Base-by-base conservation (phyloP, 176 grass and related monocot genomes). In the Raddia distichophylla region DNA sequence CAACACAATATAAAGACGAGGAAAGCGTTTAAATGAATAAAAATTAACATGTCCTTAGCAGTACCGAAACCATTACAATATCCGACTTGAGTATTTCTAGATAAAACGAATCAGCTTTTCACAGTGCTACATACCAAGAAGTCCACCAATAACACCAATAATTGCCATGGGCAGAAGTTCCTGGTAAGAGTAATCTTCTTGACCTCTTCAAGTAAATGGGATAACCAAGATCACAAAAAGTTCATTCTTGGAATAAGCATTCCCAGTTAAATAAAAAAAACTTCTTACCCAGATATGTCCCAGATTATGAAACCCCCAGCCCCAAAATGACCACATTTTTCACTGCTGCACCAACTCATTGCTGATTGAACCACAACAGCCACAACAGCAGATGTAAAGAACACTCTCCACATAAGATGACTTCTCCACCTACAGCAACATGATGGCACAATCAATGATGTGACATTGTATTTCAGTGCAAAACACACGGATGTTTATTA, bases 321-420 rank as follows among this genome's bases (percentile, higher is more conserved):
- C 55, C 96, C 96, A 88, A 98, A 98, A 93, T 98, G 96, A 73
- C 96, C 96, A 74, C 96, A 98, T 57, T 95, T 98, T 58, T 93
- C 93, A 87, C 92, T 98, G 58, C 88, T 93, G 63, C 96, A 98
- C 96, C 96, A 98, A 78, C 82, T 88, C 96, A 98, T 98, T 13
- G 82, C 93, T 84, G 96, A 93, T 55, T 64, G 88, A 59, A 98
- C 93, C 84, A 98, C 96, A 81, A 98, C 93, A 74, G 93, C 96
- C 54, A 98, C 96, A 44, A 98, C 88, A 72, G 96, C 96, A 88
- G 96, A 98, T 69, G 96, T 98, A 89, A 98, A 98, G 84, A 98
- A 98, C 76, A 98, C 96, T 90, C 96, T 95, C 96, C 96, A 98
- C 96, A 98, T 98, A 79, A 98, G 90, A 81, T 98, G 96, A 51